Conservation (phyloP, 1,139 yeast genomes). For the Saccharomycopsis hybrid region DNA sequence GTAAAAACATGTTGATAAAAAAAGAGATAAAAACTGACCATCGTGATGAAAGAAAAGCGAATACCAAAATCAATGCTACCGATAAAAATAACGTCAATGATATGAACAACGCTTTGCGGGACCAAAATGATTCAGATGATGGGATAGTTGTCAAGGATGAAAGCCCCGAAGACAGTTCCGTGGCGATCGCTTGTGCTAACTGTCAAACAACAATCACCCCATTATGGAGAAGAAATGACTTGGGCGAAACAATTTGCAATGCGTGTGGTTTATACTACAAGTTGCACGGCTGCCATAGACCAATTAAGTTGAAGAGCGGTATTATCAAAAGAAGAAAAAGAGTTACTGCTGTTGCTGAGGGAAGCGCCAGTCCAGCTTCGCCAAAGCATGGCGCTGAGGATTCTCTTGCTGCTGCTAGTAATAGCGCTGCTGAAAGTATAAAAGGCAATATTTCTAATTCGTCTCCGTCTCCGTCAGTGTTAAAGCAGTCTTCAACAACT, state of each 20-base stretch:
- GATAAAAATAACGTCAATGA: too few species aligned
- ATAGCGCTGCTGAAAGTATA: too few species aligned
- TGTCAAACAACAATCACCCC: slow-evolving; percentile 85
- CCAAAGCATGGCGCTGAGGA: too few species aligned
- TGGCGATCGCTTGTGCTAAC: slow-evolving; percentile 72
- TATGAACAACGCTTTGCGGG: too few species aligned
- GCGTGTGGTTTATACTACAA: slow-evolving; percentile 82
- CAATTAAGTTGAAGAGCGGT: slow-evolving; percentile 64
- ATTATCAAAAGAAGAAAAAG: slow-evolving; percentile 74
- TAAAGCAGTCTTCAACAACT: too few species aligned
- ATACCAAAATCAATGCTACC: not conserved
- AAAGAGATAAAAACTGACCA: too few species aligned
- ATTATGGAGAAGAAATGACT: slow-evolving; percentile 77
- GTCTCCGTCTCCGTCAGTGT: too few species aligned
- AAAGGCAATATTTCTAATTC: too few species aligned
- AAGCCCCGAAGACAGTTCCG: slow-evolving; percentile 25
- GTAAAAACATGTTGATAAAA: too few species aligned
- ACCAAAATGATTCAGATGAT: not conserved
- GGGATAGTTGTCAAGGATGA: not conserved
- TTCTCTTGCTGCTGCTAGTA: too few species aligned
- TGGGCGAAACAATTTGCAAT: slow-evolving; percentile 78
- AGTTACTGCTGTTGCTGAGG: slow-evolving; percentile 1
- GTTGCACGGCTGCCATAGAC: slow-evolving; percentile 74
- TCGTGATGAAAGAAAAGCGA: too few species aligned
- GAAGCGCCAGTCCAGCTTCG: not conserved